A percentile compares a stretch with the other conserved stretches of the same genome.
These are phyloP conservation scores for Sphaerulina populicola DNA, from an alignment of 2,329 filamentous ascomycete species.

Conservation along the genomic window DNA sequence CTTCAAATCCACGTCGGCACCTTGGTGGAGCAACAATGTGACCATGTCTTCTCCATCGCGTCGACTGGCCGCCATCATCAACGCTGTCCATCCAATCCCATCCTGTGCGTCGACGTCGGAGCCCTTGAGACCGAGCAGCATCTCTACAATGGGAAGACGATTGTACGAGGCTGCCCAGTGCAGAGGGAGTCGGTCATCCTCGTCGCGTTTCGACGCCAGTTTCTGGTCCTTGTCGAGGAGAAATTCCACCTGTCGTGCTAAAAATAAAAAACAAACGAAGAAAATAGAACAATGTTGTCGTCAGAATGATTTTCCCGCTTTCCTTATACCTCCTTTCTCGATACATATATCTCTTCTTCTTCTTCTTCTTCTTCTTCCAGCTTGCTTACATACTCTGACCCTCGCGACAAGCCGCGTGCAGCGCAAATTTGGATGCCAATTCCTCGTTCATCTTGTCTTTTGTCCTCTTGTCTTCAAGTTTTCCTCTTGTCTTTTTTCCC, in stretches of 20 bases:
- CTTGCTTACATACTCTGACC: slow-evolving; percentile 63
- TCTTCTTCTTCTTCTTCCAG: neutral
- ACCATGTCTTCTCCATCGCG: slow-evolving; percentile 63
- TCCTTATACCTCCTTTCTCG: too few relatives aligned
- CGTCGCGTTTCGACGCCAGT: slow-evolving; percentile 63
- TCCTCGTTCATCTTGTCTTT: slow-evolving; percentile 26
- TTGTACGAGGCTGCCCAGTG: slow-evolving; percentile 93
- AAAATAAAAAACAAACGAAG: too few relatives aligned
- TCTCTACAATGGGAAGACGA: slow-evolving; percentile 61
- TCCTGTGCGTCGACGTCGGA: slow-evolving; percentile 84
- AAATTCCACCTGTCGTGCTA: slow-evolving; percentile 65
- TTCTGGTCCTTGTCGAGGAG: slow-evolving; percentile 70
- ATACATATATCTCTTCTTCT: too few relatives aligned
- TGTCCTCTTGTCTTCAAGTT: too few relatives aligned
- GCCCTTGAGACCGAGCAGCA: slow-evolving; percentile 59
- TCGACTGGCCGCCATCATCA: slow-evolving; percentile 74
- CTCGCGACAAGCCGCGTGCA: slow-evolving; percentile 80
- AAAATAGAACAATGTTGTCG: neutral
- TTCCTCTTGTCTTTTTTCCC: too few relatives aligned
- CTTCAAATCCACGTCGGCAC: slow-evolving; percentile 64
- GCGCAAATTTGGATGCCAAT: slow-evolving; percentile 59
- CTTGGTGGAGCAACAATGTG: slow-evolving; percentile 58
- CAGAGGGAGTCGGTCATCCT: slow-evolving; percentile 79
- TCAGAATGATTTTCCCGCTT: slow-evolving; percentile 1
- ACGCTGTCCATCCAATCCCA: slow-evolving; percentile 69